These are phyloP conservation scores for Populus hybrid DNA, from an alignment of 441 rosid species.

Conservation along the genomic window DNA sequence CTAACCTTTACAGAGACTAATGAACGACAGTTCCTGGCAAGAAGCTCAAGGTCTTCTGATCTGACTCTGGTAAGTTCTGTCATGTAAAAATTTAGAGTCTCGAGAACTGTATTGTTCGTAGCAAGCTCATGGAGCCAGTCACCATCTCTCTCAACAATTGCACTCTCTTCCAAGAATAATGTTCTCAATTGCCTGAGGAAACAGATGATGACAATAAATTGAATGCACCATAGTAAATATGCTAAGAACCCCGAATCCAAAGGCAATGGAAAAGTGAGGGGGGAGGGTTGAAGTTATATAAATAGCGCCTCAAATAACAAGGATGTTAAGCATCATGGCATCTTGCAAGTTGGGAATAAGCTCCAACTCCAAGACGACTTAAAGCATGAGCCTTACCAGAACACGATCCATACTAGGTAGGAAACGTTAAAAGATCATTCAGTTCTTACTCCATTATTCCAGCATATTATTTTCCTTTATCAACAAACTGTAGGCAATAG, in stretches of 20 bases:
- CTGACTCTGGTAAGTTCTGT: no score
- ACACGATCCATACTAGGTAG: neutral
- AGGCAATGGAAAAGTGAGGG: no score
- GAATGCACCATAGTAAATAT: neutral
- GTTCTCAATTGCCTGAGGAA: constrained; percentile 64
- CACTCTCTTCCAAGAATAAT: no score
- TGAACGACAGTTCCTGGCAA: no score
- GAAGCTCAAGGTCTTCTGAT: no score
- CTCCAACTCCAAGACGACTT: neutral
- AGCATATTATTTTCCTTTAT: neutral
- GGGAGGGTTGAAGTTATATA: neutral
- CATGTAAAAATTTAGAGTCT: no score
- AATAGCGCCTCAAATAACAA: neutral
- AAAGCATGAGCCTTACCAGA: neutral
- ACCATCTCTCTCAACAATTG: no score
- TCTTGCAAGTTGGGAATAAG: neutral
- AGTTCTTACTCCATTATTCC: neutral
- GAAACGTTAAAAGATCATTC: neutral
- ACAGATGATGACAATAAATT: constrained; percentile 6
- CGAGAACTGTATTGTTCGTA: no score
- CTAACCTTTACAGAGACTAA: no score
- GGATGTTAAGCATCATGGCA: neutral
- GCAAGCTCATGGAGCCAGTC: no score
- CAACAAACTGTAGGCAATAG: neutral
- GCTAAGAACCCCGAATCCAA: neutral